Percentiles rank a stretch among this genome's conserved stretches.
These are phyloP conservation scores for Dipteronia dyeriana DNA, from an alignment of 345 rosid genomes.

Conservation along the genomic window DNA sequence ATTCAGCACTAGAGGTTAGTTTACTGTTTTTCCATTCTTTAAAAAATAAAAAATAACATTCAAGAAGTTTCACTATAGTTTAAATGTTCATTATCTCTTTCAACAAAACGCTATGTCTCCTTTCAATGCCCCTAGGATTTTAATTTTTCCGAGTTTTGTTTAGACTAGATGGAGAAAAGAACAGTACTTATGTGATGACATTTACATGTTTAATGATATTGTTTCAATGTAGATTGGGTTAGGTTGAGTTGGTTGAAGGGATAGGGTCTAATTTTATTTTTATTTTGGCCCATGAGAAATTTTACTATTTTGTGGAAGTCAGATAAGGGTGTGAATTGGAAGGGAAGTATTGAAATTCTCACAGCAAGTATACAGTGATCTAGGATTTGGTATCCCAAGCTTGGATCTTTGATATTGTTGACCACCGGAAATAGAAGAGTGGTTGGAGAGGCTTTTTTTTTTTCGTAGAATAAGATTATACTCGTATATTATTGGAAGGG, in stretches of 20 bases:
- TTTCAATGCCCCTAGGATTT: not conserved
- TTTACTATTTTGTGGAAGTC: not conserved
- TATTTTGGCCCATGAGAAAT: not conserved
- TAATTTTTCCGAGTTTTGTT: not conserved
- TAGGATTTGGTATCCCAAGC: not conserved
- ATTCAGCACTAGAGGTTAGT: conserved; percentile 31
- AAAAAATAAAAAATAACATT: no score
- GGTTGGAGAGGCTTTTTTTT: not conserved
- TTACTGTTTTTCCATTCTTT: not conserved
- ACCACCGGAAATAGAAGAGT: no score
- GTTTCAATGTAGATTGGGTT: not conserved
- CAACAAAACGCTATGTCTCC: not conserved
- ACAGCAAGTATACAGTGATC: not conserved
- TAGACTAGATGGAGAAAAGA: not conserved
- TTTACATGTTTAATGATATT: not conserved
- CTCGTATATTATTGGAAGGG: not conserved
- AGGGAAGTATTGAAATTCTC: not conserved
- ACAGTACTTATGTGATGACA: not conserved
- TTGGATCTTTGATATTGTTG: not conserved
- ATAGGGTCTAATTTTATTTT: no score
- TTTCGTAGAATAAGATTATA: not conserved
- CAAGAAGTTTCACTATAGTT: not conserved
- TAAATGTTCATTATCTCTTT: not conserved
- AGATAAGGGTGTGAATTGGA: not conserved
- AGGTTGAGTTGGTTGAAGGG: conserved; percentile 1